Evolutionary conservation across 306 rosid species (phyloP).

Genomic region (Sophora flavescens): DNA sequence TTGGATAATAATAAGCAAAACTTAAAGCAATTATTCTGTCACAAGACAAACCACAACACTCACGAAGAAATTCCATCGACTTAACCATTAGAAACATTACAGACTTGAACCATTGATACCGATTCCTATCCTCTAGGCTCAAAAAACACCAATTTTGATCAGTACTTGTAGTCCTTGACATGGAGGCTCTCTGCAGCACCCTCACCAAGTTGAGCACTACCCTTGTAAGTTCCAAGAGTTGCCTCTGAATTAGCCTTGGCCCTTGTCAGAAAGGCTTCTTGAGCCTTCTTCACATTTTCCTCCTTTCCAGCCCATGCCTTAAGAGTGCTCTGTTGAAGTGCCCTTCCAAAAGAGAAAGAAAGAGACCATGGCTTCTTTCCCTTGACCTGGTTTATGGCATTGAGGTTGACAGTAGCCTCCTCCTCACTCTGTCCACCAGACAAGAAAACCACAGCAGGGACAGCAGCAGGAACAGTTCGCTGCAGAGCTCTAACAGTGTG

Average conservation of each 20-base stretch:
- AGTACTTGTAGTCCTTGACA: constrained; percentile 49
- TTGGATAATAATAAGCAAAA: neutral
- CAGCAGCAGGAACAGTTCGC: constrained; percentile 53
- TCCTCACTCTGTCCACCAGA: constrained; percentile 59
- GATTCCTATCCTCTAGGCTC: constrained; percentile 28
- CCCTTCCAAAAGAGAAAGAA: constrained; percentile 60
- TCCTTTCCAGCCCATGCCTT: constrained; percentile 56
- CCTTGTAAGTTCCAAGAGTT: constrained; percentile 55
- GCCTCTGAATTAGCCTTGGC: constrained; percentile 58
- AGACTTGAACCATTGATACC: constrained; percentile 3
- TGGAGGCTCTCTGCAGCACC: constrained; percentile 51
- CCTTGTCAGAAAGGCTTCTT: constrained; percentile 47
- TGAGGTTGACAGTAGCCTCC: constrained; percentile 53
- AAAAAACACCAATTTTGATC: constrained; percentile 32
- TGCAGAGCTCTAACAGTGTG: constrained; percentile 54
- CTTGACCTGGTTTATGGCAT: constrained; percentile 54
- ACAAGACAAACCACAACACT: constrained; percentile 26
- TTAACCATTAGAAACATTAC: neutral
- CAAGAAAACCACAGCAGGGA: constrained; percentile 55
- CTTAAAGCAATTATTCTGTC: constrained; percentile 40
- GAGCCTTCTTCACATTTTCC: constrained; percentile 55
- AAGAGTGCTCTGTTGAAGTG: constrained; percentile 57
- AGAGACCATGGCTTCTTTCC: constrained; percentile 62
- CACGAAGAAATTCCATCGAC: constrained; percentile 31
- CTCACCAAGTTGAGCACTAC: constrained; percentile 44